Base-by-base conservation (phyloP, 2,329 filamentous ascomycete species). In the Trichoderma breve region DNA sequence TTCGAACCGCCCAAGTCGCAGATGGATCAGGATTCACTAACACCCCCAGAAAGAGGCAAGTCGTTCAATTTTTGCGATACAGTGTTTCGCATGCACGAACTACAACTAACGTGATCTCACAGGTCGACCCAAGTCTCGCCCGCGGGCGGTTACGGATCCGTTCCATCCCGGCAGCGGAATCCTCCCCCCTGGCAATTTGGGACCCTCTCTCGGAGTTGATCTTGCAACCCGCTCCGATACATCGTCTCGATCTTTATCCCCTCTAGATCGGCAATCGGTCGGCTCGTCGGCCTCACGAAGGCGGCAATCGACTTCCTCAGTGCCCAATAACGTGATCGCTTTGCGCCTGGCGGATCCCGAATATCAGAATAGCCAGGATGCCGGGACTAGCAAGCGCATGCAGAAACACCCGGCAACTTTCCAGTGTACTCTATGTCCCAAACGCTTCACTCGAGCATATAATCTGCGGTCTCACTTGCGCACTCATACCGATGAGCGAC, bases 371-470 rank as follows among this genome's bases (percentile, higher is more conserved):
- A 87, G 88, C 5, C 87, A 88, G 68, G 84, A 87, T 14, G 84
- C 84, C 58, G 89, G 91, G 62, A 87, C 85, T 51, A 83, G 89
- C 6, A 97, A 96, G 80, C 91, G 96, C n/a, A 91, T 94, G 1
- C 96, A 99, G 81, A 99, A 99, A 79, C 96, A 99, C 77, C 96
- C 96, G 0, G 96, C 96, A 7, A 99, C 95, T 0, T 99, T 98
- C 83, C 95, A 98, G 79, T 99, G 96, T 81, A 93, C 84, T 11
- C 85, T 98, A 9, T 99, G 96, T 77, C 95, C 96, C 0, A 99
- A 99, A 82, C 90, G 94, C 18, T 99, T 99, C 79, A 99, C 96
- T 0, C 89, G 96, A 71, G 96, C 96, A 0, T 99, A 99, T 83
- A 99, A 99, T 78, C 84, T 99, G 70, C 93, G 96, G 15, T 98